A percentile compares a stretch with the other conserved stretches of the same genome.
phyloP scores from a whole-genome alignment of 805 yeast species.

The Candida vaughaniae region DNA sequence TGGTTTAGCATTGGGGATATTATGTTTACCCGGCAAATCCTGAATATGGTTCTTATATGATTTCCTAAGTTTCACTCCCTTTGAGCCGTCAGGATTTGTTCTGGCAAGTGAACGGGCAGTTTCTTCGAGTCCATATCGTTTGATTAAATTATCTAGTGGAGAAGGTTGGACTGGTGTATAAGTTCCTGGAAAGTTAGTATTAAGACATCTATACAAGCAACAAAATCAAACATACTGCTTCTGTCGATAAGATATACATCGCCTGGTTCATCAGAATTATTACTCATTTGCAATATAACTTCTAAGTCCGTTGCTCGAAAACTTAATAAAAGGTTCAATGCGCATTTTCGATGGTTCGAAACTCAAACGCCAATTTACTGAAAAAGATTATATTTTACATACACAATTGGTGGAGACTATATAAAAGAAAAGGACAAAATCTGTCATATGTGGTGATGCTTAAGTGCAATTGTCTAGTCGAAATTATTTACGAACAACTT shows the following conservation, averaged over 20 bases:
- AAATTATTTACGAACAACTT: conserved; percentile 26
- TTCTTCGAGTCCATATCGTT: conserved; percentile 62
- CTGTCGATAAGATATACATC: conserved; percentile 6
- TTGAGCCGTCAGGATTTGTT: conserved; percentile 81
- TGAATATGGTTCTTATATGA: conserved; percentile 91
- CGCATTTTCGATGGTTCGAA: too few relatives aligned
- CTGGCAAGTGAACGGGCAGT: conserved; percentile 83
- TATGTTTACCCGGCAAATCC: conserved; percentile 80
- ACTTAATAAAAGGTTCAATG: too few relatives aligned
- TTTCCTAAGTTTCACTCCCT: conserved; percentile 89
- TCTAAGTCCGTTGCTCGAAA: too few relatives aligned
- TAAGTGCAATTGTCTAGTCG: too few relatives aligned
- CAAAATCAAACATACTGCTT: conserved; percentile 9
- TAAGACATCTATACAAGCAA: too few relatives aligned
- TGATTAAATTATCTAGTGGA: conserved; percentile 70
- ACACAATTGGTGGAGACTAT: conserved; percentile 2
- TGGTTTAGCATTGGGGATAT: conserved; percentile 50
- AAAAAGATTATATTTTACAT: conserved; percentile 7
- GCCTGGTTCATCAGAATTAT: neutral
- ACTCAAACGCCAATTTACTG: neutral
- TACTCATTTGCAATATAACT: conserved; percentile 2
- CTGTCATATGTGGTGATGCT: too few relatives aligned
- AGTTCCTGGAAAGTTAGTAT: conserved; percentile 10
- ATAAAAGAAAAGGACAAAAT: too few relatives aligned
- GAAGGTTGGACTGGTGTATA: conserved; percentile 53